Evolutionary conservation across 2,329 filamentous ascomycete genomes (phyloP), one percentile per base, ranked within the genome.

Genomic region (Periconia sp.): DNA sequence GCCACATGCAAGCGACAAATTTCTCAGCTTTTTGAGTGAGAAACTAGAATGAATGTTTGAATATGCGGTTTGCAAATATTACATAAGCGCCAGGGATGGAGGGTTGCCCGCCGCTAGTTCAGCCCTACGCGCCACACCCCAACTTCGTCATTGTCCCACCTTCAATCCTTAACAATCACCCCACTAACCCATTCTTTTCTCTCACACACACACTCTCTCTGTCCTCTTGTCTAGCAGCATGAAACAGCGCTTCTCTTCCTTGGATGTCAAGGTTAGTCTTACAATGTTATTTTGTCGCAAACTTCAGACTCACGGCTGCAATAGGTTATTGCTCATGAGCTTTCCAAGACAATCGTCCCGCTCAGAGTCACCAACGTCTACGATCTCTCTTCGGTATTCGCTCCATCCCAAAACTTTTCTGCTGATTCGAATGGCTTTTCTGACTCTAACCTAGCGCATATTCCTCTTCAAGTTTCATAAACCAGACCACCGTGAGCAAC

Each of bases 391-490:
- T 92, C 92, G 60, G 82, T 84, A 76, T 33, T 77, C 56, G 37
- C 19, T 19, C 2, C n/a, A n/a, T 10, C 13, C 10, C 15, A n/a
- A 13, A 11, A 37, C 15, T 37, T 37, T 37, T 37, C 6, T n/a
- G 33, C 33, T n/a, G 15, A 5, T n/a, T 37, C 10, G 11, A n/a
- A 14, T 37, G 15, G 10, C 15, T 11, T 37, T n/a, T n/a, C n/a
- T 37, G 33, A 37, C 33, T 11, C 15, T 30, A 42, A n/a, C 23
- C 27, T 53, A 83, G 78, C 92, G 93, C 70, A 97, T 97, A 69
- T 91, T 97, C 69, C 86, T 97, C 23, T 84, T 99, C 74, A 97
- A 97, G 72, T 94, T 99, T 70, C 87, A 92, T 51, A 96, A 94
- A 73, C 91, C 93, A 42, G 88, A 93, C 68, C 84, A 88, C 62